Conservation (phyloP, 495 filamentous ascomycete species). For the Penicillium canescens region DNA sequence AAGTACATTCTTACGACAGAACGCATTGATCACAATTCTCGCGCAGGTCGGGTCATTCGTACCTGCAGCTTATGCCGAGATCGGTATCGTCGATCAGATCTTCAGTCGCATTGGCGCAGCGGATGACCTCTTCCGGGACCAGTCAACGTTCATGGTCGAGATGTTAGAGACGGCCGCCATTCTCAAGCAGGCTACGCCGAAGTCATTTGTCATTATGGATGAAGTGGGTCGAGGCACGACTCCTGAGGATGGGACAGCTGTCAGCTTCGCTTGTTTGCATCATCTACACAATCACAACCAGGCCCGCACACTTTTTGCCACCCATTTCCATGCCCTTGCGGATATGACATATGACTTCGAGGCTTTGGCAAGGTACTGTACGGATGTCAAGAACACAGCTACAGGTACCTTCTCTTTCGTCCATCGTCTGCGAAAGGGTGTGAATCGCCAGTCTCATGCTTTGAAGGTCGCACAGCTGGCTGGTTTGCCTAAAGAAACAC, state of each 20-base stretch:
- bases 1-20: slow-evolving; percentile 91
- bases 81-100: slow-evolving; percentile 88
- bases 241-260: slow-evolving; percentile 83
- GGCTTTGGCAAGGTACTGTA: slow-evolving; percentile 80
- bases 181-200: slow-evolving; percentile 49
- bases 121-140: slow-evolving; percentile 87
- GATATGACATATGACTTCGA: slow-evolving; percentile 70
- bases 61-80: slow-evolving; percentile 77
- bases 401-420: slow-evolving; percentile 77
- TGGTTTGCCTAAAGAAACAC: slow-evolving; percentile 63
- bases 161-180: slow-evolving; percentile 57
- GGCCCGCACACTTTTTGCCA: slow-evolving; percentile 86
- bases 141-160: slow-evolving; percentile 87
- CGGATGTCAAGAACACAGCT: slow-evolving; percentile 73
- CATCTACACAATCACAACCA: slow-evolving; percentile 75
- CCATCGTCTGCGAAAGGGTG: slow-evolving; percentile 75
- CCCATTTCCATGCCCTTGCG: slow-evolving; percentile 85
- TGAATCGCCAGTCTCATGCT: slow-evolving; percentile 86
- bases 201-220: slow-evolving; percentile 96
- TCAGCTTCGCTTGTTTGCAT: slow-evolving; percentile 84
- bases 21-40: slow-evolving; percentile 88
- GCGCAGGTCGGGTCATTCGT: slow-evolving; percentile 92
- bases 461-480: slow-evolving; percentile 89
- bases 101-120: slow-evolving; percentile 92
- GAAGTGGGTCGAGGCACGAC: slow-evolving; percentile 94